Evolutionary conservation across 139 green algal genomes (phyloP), one percentile per base, ranked within the genome.

Genomic region (Mychonastes homosphaera): DNA sequence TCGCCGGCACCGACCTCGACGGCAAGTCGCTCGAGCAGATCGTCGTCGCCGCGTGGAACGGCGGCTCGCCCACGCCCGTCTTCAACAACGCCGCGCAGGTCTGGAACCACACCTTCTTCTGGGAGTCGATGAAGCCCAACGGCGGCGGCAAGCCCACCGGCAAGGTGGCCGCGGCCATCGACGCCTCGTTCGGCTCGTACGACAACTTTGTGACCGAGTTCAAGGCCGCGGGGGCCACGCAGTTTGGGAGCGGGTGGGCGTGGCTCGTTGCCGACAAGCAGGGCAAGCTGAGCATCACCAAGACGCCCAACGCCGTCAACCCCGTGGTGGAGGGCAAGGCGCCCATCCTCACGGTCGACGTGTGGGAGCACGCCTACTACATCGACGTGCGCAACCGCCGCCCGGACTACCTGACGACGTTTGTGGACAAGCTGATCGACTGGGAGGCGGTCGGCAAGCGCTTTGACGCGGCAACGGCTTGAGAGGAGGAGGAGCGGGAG

Each of bases 61-160:
- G 64, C 35, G 89, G 87, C 58, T 85, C 63, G 57, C 88, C 86
- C n/a, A 86, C 73, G 0, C 74, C 90, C 28, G 84, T 78, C 26
- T 97, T 97, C 78, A 95, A 95, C 84, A 95, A 95, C 57, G 87
- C 87, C 10, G 87, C 81, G 0, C 78, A 85, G 77, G 58, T 85
- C 24, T 90, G 86, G 75, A 97, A 97, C 80, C 89, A 97, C 77
- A 84, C 80, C 28, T 97, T 97, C 70, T 97, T 94, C 81, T 97
- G 91, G 88, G 72, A 92, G 74, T 82, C 61, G 50, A 90, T 97
- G 81, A 79, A 75, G 59, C 73, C 89, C 62, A 84, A 81, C 26
- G 77, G 75, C 41, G 82, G 87, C 64, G 80, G 70, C 57, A 67
- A 73, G 12, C 90, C 88, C 36, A 76, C 60, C 35, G 86, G 86